A percentile compares a stretch with the other conserved stretches of the same genome.
phyloP scores from a whole-genome alignment of 176 grass and related monocot species.

The Aegilops umbellulata region DNA sequence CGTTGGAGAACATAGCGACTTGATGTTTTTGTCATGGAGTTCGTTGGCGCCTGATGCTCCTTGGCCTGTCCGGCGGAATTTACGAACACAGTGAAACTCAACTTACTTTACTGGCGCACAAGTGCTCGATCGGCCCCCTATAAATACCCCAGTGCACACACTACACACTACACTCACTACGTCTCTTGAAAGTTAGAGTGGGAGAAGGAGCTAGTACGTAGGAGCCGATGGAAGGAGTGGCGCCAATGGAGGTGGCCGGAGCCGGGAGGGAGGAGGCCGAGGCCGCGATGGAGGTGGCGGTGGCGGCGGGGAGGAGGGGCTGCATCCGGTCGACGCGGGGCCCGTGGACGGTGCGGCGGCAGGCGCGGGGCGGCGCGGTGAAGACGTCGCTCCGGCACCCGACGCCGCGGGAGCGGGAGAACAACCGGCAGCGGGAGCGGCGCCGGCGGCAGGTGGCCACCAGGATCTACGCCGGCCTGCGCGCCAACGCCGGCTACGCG shows the following conservation, averaged over 20 bases:
- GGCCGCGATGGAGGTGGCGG: neutral
- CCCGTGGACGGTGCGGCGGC: slow-evolving; percentile 68
- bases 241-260: slow-evolving; percentile 8
- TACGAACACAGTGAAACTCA: too few species aligned
- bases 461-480: slow-evolving; percentile 72
- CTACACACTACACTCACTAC: too few species aligned
- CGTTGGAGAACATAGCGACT: too few species aligned
- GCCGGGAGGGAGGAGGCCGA: slow-evolving; percentile 29
- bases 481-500: slow-evolving; percentile 52
- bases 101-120: too few species aligned
- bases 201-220: too few species aligned
- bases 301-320: slow-evolving; percentile 27
- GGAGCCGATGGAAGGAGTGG: neutral
- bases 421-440: slow-evolving; percentile 72
- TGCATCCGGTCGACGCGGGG: slow-evolving; percentile 76
- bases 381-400: slow-evolving; percentile 60
- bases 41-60: too few species aligned
- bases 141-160: too few species aligned
- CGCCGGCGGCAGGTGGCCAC: slow-evolving; percentile 55
- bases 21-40: too few species aligned
- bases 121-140: too few species aligned
- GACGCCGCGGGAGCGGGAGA: slow-evolving; percentile 77
- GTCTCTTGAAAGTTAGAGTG: too few species aligned
- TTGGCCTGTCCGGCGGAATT: too few species aligned
- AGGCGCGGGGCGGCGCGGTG: slow-evolving; percentile 39